Evolutionary conservation across 257 asterid species (phyloP).

Genomic region (Petunia axillaris): DNA sequence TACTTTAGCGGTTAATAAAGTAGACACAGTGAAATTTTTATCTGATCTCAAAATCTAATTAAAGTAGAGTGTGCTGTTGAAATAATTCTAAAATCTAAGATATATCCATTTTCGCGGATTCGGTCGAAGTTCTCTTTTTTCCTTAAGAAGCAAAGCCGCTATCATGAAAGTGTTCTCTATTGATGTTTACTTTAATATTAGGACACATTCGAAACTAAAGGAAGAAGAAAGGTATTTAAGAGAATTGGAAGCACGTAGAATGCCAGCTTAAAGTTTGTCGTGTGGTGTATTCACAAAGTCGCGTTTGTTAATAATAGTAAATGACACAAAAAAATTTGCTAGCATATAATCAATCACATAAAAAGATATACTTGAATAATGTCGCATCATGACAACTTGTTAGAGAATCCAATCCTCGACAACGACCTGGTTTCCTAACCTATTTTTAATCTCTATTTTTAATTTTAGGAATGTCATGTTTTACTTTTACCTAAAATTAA

Average conservation of each 20-base stretch:
- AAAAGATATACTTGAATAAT: background rate
- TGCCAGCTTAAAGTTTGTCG: constrained; percentile 6
- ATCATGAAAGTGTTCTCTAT: too few relatives aligned
- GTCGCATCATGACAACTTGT: constrained; percentile 14
- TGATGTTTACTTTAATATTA: background rate
- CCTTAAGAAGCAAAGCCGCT: background rate
- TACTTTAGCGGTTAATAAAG: background rate
- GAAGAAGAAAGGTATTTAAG: background rate
- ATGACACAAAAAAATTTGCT: background rate
- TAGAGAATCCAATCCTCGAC: background rate
- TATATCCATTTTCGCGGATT: background rate
- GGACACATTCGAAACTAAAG: background rate
- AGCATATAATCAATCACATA: background rate
- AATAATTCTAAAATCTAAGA: too few relatives aligned
- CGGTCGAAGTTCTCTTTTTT: background rate
- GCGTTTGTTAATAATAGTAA: background rate
- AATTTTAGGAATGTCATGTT: too few relatives aligned
- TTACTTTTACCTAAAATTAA: too few relatives aligned
- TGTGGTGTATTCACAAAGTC: background rate
- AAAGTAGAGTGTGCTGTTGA: background rate
- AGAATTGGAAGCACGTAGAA: background rate
- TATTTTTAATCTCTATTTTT: background rate
- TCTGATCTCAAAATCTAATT: background rate
- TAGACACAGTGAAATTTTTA: background rate
- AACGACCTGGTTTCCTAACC: background rate